Evolutionary conservation across 192 early-diverging fungal genomes (phyloP).

Genomic region (Phycomyces nitens): DNA sequence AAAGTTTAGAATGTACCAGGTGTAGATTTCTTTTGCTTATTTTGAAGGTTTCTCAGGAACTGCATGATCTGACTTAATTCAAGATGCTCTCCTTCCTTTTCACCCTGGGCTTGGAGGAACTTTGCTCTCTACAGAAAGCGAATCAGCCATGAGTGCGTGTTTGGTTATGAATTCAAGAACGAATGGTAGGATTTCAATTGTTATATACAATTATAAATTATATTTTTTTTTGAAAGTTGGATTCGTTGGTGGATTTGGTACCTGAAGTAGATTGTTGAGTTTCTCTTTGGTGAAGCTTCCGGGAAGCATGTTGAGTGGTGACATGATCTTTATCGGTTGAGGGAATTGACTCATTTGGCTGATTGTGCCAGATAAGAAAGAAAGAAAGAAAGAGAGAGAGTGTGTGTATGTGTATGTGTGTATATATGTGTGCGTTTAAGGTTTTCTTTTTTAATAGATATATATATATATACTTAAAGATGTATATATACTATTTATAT

Average conservation of each 20-base stretch:
- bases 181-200: too few species aligned
- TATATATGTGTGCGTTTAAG: too few species aligned
- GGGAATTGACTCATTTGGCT: neutral
- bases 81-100: constrained; percentile 72
- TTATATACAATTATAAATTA: neutral
- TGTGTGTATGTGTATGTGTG: too few species aligned
- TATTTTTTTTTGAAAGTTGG: too few species aligned
- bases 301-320: constrained; percentile 8
- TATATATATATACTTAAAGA: too few species aligned
- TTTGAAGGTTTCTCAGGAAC: constrained; percentile 47
- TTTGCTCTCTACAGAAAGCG: constrained; percentile 32
- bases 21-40: constrained; percentile 16
- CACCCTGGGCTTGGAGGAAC: constrained; percentile 59
- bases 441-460: too few species aligned
- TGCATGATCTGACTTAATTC: constrained; percentile 70
- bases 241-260: too few species aligned
- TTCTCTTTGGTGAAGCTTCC: constrained; percentile 20
- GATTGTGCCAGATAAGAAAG: too few species aligned
- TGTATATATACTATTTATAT: too few species aligned
- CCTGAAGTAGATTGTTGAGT: constrained; percentile 18
- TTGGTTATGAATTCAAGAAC: too few species aligned
- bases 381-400: too few species aligned
- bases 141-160: too few species aligned
- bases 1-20: neutral
- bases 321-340: constrained; percentile 3